Percentiles rank a stretch among this genome's conserved stretches.
These are phyloP conservation scores for Calonectria multiphialidica DNA, from an alignment of 2,329 filamentous ascomycete genomes.

Conservation along the genomic window DNA sequence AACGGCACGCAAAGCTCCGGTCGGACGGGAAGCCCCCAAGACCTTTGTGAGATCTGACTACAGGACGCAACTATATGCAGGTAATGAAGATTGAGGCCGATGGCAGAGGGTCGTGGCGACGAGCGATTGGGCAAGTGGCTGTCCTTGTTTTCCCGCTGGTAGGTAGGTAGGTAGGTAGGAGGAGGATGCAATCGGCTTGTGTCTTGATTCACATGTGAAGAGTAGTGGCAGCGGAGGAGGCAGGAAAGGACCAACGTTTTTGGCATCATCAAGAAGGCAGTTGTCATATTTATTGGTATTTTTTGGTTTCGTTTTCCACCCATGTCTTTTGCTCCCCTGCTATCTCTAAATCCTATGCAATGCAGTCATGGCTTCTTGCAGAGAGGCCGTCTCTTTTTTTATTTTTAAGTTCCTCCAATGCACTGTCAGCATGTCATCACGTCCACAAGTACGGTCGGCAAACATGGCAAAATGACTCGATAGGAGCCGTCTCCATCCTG, in stretches of 20 bases:
- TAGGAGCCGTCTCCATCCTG: neutral
- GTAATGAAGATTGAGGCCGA: neutral
- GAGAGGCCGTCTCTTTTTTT: neutral
- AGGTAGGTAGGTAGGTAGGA: neutral
- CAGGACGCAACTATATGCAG: neutral
- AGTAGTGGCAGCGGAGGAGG: neutral
- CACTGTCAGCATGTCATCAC: constrained; percentile 5
- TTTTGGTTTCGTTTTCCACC: neutral
- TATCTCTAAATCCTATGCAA: neutral
- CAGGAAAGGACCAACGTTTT: neutral
- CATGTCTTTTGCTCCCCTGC: neutral
- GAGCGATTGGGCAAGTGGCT: neutral
- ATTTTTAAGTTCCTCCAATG: constrained; percentile 1
- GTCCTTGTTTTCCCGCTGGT: neutral
- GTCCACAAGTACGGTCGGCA: neutral
- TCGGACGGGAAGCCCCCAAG: constrained; percentile 11
- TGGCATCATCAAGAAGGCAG: neutral
- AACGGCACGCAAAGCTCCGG: constrained; percentile 7
- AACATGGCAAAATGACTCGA: constrained; percentile 37
- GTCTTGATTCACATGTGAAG: neutral
- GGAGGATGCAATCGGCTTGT: neutral
- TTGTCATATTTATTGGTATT: neutral
- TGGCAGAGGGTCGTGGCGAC: neutral
- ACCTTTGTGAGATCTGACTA: neutral
- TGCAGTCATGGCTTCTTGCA: neutral